Conservation (phyloP, 148 eudicot genomes). For the Vaccinium darrowii region DNA sequence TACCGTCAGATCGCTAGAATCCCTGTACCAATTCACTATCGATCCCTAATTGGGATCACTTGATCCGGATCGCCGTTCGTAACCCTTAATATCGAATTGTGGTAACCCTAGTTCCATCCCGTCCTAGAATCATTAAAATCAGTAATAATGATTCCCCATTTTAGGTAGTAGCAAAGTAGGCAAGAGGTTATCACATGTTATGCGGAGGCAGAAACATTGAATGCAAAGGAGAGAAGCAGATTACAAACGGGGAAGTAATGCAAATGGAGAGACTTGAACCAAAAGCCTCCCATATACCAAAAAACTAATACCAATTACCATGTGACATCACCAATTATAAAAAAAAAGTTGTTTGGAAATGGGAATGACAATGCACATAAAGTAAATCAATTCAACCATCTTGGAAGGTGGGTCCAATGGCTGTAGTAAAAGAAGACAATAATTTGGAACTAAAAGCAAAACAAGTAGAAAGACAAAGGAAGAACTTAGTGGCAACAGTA, state of each 20-base stretch:
- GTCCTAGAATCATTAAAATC: neutral
- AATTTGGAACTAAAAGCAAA: neutral
- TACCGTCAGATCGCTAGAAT: no score
- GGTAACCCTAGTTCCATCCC: neutral
- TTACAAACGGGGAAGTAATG: neutral
- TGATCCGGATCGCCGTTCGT: no score
- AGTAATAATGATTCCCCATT: neutral
- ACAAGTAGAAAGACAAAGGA: neutral
- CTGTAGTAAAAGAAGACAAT: neutral
- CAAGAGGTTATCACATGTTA: neutral
- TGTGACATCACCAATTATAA: neutral
- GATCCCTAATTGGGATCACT: no score
- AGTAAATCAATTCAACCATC: neutral
- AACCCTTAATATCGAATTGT: no score
- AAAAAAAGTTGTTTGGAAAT: neutral
- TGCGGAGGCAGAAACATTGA: neutral
- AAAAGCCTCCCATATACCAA: neutral
- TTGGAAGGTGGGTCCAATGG: neutral
- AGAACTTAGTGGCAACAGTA: constrained; percentile 14
- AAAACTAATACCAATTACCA: neutral
- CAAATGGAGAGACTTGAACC: neutral
- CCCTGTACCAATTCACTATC: no score
- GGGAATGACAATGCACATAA: neutral
- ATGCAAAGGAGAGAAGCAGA: neutral
- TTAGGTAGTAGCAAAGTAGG: neutral